Evolutionary conservation across 2,329 filamentous ascomycete genomes (phyloP), one percentile per base, ranked within the genome.

Genomic region (Fusarium annulatum): DNA sequence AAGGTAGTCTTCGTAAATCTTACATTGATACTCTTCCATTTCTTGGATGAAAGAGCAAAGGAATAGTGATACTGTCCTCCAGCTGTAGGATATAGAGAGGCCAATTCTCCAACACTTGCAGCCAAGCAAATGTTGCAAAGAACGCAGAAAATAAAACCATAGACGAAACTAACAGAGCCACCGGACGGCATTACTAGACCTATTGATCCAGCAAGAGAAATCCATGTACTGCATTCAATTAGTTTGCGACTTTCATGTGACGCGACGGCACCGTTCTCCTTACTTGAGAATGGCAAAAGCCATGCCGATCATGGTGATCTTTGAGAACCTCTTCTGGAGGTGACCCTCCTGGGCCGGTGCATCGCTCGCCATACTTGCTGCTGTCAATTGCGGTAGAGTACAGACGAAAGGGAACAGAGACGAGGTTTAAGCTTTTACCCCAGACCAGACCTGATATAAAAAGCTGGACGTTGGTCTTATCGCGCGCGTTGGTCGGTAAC

Each of bases 281-380:
- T 76, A 78, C 84, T 85, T 85, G 21, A 85, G 76, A 63, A 85
- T 85, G n/a, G 84, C 83, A 68, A 85, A 85, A 18, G 82, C 82
- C 80, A 85, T 81, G 34, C 73, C 73, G 28, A 75, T 64, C 73
- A 75, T 75, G 26, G 73, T 75, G n/a, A 75, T 61, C 58, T 75
- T 75, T 10, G 73, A 75, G 45, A 75, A 75, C 48, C 73, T 69
- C 58, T 75, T 75, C 57, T 75, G 73, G 62, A 75, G 67, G 34
- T 71, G 66, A 21, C 73, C 73, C 65, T 69, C 73, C 23, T 64
- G 64, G 43, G 52, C 34, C 18, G 53, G 42, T 9, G 39, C 30
- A 59, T 59, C 12, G n/a, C 30, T 46, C 16, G 55, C 46, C 73
- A 75, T 75, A 30, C 28, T 58, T 28, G 21, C 41, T 26, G 28